Base-by-base conservation (phyloP, 805 yeast species). In the Metschnikowia lachancei region DNA sequence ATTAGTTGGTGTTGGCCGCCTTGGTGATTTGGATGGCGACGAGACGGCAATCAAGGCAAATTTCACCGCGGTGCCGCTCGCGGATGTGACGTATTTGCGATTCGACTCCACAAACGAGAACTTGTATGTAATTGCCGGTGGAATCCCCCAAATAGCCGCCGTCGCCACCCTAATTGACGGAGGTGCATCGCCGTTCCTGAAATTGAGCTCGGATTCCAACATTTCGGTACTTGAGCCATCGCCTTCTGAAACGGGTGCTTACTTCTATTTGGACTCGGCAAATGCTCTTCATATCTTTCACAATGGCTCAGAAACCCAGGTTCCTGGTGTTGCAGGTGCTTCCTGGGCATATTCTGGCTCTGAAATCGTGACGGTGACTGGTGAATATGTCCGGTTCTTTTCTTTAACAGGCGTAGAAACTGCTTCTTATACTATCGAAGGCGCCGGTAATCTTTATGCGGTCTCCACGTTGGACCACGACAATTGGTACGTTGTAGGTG, bases 1-100 rank as follows among this genome's bases (percentile, higher is more conserved):
- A 3, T 57, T 57, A 32, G 53, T 74, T 14, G 66, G 67, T 1
- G 42, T 72, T 11, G 78, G 75, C 7, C 49, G 54, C 2, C 53
- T 74, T 18, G 59, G 60, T 28, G 52, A 54, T 12, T 54, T 75
- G 46, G 58, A 62, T 12, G 66, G 67, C 46, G 58, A 62, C 7
- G 60, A 47, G 36, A 39, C 20, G 2, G n/a, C 36, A 2, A 42
- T 45, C 19, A 35, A 14, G 8, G 35, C 18, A 9, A 47, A 49
- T n/a, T 45, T 55, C 39, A 13, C 9, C 5, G 4, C 36, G 10
- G 32, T 42, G 5, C 22, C 36, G 3, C 41, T 52, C 11, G 49
- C 64, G n/a, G 47, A 51, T 4, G 56, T 59, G 26, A 54, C 54
- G 6, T 50, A 47, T 16, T 53, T 54, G 6, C 35, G 54, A 17